Conservation (phyloP, 805 yeast genomes). For the Pichia cephalocereana region DNA sequence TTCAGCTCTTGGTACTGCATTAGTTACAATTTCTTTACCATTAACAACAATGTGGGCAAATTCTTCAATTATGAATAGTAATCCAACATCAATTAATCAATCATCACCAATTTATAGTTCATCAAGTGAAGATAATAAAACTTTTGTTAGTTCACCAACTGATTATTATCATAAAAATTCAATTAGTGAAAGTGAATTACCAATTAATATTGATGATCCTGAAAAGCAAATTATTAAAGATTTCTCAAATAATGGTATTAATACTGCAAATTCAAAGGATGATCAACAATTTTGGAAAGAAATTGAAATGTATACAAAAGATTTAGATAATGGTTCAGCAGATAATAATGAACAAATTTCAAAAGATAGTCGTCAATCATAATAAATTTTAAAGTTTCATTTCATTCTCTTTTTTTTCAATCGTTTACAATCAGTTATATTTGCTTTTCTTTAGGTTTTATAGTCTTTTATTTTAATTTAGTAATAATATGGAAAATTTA, state of each 20-base stretch:
- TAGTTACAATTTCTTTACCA: constrained; percentile 70
- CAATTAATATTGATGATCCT: background rate
- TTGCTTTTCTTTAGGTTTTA: background rate
- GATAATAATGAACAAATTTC: background rate
- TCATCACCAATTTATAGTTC: constrained; percentile 13
- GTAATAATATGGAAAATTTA: background rate
- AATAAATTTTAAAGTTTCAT: background rate
- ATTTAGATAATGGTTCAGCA: constrained; percentile 15
- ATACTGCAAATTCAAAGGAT: constrained; percentile 8
- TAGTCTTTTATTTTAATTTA: background rate
- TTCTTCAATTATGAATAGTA: constrained; percentile 43
- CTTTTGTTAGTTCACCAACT: constrained; percentile 3
- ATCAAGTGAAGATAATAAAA: constrained; percentile 7
- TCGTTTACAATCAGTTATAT: background rate
- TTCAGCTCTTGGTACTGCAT: constrained; percentile 44
- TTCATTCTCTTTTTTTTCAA: background rate
- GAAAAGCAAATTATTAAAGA: background rate
- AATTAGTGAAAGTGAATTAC: background rate
- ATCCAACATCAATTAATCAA: constrained; percentile 30
- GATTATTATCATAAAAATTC: constrained; percentile 3
- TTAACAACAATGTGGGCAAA: constrained; percentile 86
- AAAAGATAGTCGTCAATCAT: no score
- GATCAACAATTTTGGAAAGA: constrained; percentile 24
- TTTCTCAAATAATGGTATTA: background rate
- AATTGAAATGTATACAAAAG: constrained; percentile 22